These are phyloP conservation scores for Phytopythium cucurbitacearum DNA, from an alignment of 352 stramenopile genomes.

Conservation along the genomic window DNA sequence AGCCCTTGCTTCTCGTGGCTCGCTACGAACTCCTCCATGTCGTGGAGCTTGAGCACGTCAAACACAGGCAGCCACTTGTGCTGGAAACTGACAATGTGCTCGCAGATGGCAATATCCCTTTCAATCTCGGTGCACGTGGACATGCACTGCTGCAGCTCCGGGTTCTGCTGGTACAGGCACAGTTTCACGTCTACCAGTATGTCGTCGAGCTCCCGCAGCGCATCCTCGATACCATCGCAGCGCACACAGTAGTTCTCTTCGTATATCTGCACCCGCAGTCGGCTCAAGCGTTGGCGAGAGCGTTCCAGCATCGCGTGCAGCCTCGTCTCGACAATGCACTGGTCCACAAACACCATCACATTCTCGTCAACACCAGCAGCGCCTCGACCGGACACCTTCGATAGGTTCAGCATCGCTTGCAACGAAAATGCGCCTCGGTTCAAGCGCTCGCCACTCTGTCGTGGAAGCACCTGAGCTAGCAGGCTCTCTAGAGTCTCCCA, in stretches of 20 bases:
- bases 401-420: neutral
- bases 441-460: neutral
- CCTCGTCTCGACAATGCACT: constrained; percentile 50
- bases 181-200: constrained; percentile 29
- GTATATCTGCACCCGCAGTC: constrained; percentile 23
- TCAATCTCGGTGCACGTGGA: constrained; percentile 27
- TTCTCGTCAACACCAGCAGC: neutral
- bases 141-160: constrained; percentile 27
- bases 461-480: neutral
- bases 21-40: constrained; percentile 55
- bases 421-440: neutral
- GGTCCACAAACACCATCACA: constrained; percentile 31
- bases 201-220: constrained; percentile 27
- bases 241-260: constrained; percentile 37
- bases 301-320: constrained; percentile 31
- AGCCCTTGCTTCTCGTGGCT: neutral
- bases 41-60: constrained; percentile 45
- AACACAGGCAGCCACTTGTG: constrained; percentile 37
- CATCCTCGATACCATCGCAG: constrained; percentile 26
- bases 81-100: constrained; percentile 37
- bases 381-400: neutral
- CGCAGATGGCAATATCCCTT: constrained; percentile 23
- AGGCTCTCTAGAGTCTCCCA: constrained; percentile 17
- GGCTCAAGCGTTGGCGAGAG: constrained; percentile 19
- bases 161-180: constrained; percentile 37